A percentile compares a stretch with the other conserved stretches of the same genome.
Evolutionary conservation across 495 filamentous ascomycete genomes (phyloP).

Genomic region (Penicillium manginii): DNA sequence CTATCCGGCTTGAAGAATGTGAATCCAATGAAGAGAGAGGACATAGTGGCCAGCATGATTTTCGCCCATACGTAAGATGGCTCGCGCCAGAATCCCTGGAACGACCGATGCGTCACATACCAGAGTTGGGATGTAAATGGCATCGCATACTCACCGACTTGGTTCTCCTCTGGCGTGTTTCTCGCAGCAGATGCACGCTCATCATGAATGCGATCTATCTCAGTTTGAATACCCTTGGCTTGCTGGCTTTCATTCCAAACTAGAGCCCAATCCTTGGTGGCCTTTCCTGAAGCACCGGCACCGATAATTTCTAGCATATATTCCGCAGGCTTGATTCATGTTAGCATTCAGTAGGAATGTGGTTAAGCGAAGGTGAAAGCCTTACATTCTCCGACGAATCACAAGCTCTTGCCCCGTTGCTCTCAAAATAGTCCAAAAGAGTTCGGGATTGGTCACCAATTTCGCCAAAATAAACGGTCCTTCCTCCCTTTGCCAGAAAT

Average conservation of each 20-base stretch:
- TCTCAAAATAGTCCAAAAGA: constrained; percentile 76
- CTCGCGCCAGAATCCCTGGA: constrained; percentile 62
- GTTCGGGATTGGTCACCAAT: constrained; percentile 76
- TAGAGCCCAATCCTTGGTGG: constrained; percentile 77
- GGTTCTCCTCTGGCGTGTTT: constrained; percentile 16
- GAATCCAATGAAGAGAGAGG: constrained; percentile 80
- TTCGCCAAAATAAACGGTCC: constrained; percentile 89
- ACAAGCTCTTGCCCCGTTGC: constrained; percentile 71
- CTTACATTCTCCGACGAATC: constrained; percentile 77
- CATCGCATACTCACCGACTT: constrained; percentile 53
- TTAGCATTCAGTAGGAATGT: constrained; percentile 14
- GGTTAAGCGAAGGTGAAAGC: not conserved
- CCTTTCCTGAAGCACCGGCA: constrained; percentile 60
- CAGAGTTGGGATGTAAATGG: constrained; percentile 53
- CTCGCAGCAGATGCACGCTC: constrained; percentile 35
- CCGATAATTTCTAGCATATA: constrained; percentile 90
- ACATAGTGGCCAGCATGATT: constrained; percentile 55
- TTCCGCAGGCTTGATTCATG: constrained; percentile 65
- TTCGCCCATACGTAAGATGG: constrained; percentile 58
- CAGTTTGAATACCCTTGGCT: constrained; percentile 62
- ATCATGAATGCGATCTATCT: constrained; percentile 67
- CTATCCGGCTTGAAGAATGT: constrained; percentile 77
- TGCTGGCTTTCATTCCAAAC: constrained; percentile 76
- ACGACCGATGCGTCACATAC: constrained; percentile 51
- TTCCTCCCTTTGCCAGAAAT: constrained; percentile 79